A percentile compares a stretch with the other conserved stretches of the same genome.
Conservation (phyloP, 768 basidiomycete genomes). For the Sporobolomyces phaffii region DNA sequence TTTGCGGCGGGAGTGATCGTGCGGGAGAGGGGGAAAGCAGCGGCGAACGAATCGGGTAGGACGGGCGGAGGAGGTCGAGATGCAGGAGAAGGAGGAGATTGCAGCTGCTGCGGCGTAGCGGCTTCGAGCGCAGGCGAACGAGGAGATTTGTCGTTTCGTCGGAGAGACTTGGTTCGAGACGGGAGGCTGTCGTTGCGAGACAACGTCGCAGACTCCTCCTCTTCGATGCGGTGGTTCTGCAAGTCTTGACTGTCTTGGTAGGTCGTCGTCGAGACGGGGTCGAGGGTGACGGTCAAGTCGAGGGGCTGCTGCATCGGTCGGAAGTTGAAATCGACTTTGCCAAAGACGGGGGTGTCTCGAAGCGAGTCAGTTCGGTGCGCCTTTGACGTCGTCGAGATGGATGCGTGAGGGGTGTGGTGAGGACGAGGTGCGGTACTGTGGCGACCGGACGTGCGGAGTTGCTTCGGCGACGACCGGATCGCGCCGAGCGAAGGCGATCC, state of each 20-base stretch:
- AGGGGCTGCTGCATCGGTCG: constrained; percentile 15
- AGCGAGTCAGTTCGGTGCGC: not conserved
- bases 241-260: not conserved
- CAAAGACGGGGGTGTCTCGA: constrained; percentile 6
- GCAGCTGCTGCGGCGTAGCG: not conserved
- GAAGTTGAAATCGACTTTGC: constrained; percentile 21
- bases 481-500: not conserved
- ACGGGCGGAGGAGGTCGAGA: not conserved
- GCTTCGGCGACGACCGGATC: constrained; percentile 1
- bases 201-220: not conserved
- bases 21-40: constrained; percentile 18
- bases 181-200: constrained; percentile 16
- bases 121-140: not conserved
- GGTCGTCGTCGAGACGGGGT: constrained; percentile 14
- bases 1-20: constrained; percentile 19
- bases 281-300: constrained; percentile 31
- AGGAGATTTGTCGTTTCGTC: not conserved
- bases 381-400: not conserved
- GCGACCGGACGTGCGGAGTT: not conserved
- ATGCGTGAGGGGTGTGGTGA: not conserved
- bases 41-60: constrained; percentile 7
- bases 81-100: not conserved
- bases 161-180: not conserved
- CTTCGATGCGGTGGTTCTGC: not conserved
- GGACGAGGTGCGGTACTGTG: constrained; percentile 13